Percentiles rank a stretch among this genome's conserved stretches.
phyloP scores from a whole-genome alignment of 2,329 filamentous ascomycete genomes.

The Clarireedia sp. region DNA sequence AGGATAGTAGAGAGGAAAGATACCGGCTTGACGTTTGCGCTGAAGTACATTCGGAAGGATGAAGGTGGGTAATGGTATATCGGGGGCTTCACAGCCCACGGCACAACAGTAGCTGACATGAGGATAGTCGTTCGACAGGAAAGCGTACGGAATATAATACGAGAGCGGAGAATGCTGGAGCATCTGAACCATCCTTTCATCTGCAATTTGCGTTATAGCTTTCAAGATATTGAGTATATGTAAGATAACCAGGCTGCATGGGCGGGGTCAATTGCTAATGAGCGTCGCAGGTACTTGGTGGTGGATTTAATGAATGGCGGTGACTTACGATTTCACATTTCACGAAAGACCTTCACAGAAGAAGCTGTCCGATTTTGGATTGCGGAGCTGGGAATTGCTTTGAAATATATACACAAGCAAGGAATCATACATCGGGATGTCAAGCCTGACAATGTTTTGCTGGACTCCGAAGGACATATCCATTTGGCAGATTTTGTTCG shows the following conservation, averaged over 20 bases:
- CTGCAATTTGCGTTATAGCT: slow-evolving; percentile 97
- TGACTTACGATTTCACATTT: slow-evolving; percentile 95
- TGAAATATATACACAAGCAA: slow-evolving; percentile 78
- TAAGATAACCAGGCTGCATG: slow-evolving; percentile 38
- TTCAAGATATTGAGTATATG: slow-evolving; percentile 99
- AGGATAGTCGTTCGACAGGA: slow-evolving; percentile 84
- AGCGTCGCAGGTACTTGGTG: slow-evolving; percentile 66
- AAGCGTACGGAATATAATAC: slow-evolving; percentile 95
- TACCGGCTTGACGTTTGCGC: slow-evolving; percentile 82
- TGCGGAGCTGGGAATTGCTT: slow-evolving; percentile 81
- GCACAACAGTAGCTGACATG: slow-evolving; percentile 14
- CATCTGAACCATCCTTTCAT: slow-evolving; percentile 97
- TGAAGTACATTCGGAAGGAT: slow-evolving; percentile 99
- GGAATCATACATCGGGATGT: slow-evolving; percentile 87
- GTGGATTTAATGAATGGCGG: slow-evolving; percentile 98
- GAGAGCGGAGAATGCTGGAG: slow-evolving; percentile 95
- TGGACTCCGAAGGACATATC: slow-evolving; percentile 86
- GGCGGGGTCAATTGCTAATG: not conserved
- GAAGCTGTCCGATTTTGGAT: slow-evolving; percentile 97
- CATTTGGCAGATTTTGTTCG: slow-evolving; percentile 95
- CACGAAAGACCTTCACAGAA: slow-evolving; percentile 94
- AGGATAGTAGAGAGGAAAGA: slow-evolving; percentile 98
- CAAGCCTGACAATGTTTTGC: slow-evolving; percentile 84
- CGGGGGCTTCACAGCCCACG: not conserved
- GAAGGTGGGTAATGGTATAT: slow-evolving; percentile 56